Base-by-base conservation (phyloP, 805 yeast species). In the Candida ortonii region DNA sequence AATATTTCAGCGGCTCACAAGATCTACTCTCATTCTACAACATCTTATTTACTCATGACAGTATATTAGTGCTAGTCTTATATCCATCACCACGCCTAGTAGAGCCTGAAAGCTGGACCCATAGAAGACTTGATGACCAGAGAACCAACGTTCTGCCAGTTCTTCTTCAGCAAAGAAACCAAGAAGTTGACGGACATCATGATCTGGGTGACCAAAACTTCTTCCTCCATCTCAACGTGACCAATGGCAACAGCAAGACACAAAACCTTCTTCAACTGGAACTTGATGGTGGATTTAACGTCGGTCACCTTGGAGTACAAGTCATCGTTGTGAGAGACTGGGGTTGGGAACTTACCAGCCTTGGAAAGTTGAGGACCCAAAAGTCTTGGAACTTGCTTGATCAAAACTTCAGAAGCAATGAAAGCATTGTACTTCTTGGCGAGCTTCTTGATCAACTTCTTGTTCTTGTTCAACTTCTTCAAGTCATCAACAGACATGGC, bases 311-410 rank as follows among this genome's bases (percentile, higher is more conserved):
- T 93, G 57, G 79, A 66, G 82, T 86, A 85, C 68, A 93, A 81
- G 71, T 93, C 98, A 70, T 93, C 99, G 72, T 85, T 79, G 85
- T 93, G 98, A 53, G 99, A 93, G 62, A 93, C 98, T 76, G 99
- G 99, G 71, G 97, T 90, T 73, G 99, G 99, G 96, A 93, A 93
- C 90, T 93, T 93, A 84, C 98, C 98, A 68, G 97, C 97, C 85
- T 93, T 93, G 59, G 98, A 93, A 68, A 93, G 87, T 73, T 90
- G 96, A 71, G 99, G 99, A 78, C 99, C 99, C 68, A 93, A 81
- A 69, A 93, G 81, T 84, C 99, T 93, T 76, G 99, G 99, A 69
- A 93, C 95, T 80, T 93, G 98, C 82, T 93, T 93, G 72, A 93
- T 93, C 72, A 93, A 85, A 55, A 85, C 95, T 73, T 93, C 98